phyloP scores from a whole-genome alignment of 139 green algal species.

The Tetradesmus lagerheimii region DNA sequence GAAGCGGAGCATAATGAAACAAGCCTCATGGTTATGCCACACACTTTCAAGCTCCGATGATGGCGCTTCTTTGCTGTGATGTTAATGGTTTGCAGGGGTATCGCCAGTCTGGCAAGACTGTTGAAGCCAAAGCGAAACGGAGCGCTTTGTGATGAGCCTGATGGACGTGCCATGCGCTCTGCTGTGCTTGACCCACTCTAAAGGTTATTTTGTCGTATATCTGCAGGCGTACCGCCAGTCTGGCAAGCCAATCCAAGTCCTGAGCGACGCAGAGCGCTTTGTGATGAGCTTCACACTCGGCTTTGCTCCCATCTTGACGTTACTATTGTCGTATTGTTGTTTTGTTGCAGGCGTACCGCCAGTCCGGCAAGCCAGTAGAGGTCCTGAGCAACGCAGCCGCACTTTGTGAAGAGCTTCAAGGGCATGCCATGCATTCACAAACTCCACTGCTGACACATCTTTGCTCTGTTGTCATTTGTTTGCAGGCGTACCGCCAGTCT shows the following conservation, averaged over 20 bases:
- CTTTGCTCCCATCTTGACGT: too few relatives aligned
- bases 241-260: conserved; percentile 48
- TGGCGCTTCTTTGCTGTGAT: too few relatives aligned
- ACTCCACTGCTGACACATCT: too few relatives aligned
- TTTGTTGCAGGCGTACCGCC: conserved; percentile 16
- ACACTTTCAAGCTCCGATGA: too few relatives aligned
- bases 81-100: conserved; percentile 23
- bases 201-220: not conserved
- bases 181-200: not conserved
- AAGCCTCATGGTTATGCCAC: conserved; percentile 56
- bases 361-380: conserved; percentile 48
- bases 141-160: conserved; percentile 54
- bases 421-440: too few relatives aligned
- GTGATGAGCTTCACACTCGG: not conserved
- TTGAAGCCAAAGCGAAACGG: conserved; percentile 49
- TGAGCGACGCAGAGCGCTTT: conserved; percentile 38
- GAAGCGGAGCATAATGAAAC: conserved; percentile 48
- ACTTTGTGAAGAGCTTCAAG: conserved; percentile 52
- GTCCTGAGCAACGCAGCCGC: conserved; percentile 47
- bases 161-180: conserved; percentile 49
- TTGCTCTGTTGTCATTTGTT: not conserved
- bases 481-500: conserved; percentile 31
- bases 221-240: conserved; percentile 25
- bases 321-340: too few relatives aligned
- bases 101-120: conserved; percentile 42